Conservation (phyloP, 2,329 filamentous ascomycete genomes). For the Verticillium klebahnii region DNA sequence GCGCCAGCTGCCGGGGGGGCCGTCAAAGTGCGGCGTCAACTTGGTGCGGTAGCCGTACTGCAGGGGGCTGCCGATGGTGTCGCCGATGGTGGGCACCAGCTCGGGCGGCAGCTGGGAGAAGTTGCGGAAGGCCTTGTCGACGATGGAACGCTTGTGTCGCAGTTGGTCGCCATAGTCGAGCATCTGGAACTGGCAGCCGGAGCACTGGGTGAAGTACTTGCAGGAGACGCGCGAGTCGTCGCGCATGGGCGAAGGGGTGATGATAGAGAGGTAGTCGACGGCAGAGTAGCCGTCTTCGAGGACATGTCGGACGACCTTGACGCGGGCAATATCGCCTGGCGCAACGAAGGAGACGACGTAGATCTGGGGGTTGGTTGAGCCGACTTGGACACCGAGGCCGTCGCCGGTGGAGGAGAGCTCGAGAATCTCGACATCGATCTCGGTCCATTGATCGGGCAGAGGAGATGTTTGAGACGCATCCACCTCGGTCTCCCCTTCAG, state of each 20-base stretch:
- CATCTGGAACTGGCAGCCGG: constrained; percentile 97
- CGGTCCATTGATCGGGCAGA: constrained; percentile 64
- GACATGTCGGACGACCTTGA: constrained; percentile 74
- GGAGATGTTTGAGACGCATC: neutral
- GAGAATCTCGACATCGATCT: constrained; percentile 77
- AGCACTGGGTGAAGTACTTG: constrained; percentile 81
- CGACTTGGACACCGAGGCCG: constrained; percentile 70
- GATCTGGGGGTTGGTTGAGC: constrained; percentile 56
- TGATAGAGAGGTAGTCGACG: constrained; percentile 77
- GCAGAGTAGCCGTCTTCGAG: constrained; percentile 62
- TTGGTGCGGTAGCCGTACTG: constrained; percentile 96
- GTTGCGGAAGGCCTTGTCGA: constrained; percentile 87
- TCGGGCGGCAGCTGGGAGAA: constrained; percentile 80
- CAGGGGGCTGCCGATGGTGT: constrained; percentile 86
- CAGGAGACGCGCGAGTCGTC: constrained; percentile 75
- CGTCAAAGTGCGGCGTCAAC: constrained; percentile 92
- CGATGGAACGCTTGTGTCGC: constrained; percentile 74
- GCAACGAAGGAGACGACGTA: constrained; percentile 87
- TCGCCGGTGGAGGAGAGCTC: constrained; percentile 90
- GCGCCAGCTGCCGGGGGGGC: constrained; percentile 54
- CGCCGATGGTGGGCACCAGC: constrained; percentile 68
- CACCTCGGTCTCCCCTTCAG: neutral
- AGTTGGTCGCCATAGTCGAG: constrained; percentile 85
- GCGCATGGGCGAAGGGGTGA: constrained; percentile 67
- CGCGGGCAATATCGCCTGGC: constrained; percentile 75